These are phyloP conservation scores for Saturnispora hagleri DNA, from an alignment of 805 yeast genomes.

Conservation along the genomic window DNA sequence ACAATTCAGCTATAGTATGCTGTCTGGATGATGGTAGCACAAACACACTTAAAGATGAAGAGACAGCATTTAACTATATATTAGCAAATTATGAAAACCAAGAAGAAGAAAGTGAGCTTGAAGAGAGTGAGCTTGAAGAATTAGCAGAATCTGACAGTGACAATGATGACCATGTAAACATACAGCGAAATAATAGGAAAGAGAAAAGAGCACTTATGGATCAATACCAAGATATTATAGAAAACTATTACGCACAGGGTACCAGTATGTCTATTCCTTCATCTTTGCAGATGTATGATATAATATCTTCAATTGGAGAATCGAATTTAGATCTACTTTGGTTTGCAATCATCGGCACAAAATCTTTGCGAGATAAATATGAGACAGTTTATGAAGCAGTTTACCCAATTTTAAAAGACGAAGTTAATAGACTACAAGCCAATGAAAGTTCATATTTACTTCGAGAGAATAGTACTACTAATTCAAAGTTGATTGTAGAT, in stretches of 20 bases:
- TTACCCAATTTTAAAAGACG: conserved; percentile 71
- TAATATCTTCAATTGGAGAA: conserved; percentile 76
- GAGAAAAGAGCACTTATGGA: conserved; percentile 33
- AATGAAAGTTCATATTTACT: conserved; percentile 7
- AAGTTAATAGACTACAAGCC: conserved; percentile 60
- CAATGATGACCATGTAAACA: conserved; percentile 17
- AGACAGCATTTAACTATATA: conserved; percentile 50
- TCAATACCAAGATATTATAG: conserved; percentile 47
- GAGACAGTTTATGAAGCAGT: conserved; percentile 67
- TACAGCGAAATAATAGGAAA: conserved; percentile 26
- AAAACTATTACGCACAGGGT: conserved; percentile 77
- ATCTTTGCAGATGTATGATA: conserved; percentile 71
- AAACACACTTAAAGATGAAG: conserved; percentile 45
- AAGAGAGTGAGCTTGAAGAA: conserved; percentile 24
- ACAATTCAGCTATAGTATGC: conserved; percentile 66
- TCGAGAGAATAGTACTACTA: not conserved
- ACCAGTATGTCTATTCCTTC: conserved; percentile 66
- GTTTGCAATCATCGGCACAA: conserved; percentile 83
- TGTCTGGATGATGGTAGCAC: conserved; percentile 89
- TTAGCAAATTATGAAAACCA: conserved; percentile 33
- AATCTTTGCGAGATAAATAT: conserved; percentile 64
- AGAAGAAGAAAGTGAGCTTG: conserved; percentile 28
- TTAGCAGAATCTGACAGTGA: conserved; percentile 25
- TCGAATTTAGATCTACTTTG: conserved; percentile 63
- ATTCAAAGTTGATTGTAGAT: conserved; percentile 12